phyloP scores from a whole-genome alignment of 1,284 basidiomycete genomes.

The Macrocystidia cucumis region DNA sequence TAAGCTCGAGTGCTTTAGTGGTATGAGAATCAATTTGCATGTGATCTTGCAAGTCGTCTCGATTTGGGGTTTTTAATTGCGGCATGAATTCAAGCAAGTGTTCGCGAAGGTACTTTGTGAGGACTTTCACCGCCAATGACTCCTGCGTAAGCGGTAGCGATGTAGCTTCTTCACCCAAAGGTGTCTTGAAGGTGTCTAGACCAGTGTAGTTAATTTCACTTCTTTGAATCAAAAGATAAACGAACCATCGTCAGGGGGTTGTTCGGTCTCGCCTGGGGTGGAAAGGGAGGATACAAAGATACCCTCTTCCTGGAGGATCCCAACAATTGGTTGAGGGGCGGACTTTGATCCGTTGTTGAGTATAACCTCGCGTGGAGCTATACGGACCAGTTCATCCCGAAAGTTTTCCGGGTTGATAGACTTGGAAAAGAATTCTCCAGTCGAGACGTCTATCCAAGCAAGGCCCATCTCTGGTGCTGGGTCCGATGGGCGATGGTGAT shows the following conservation, averaged over 20 bases:
- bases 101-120: constrained; percentile 63
- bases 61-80: constrained; percentile 46
- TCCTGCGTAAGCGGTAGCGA: constrained; percentile 33
- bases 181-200: too few species aligned
- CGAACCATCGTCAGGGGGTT: constrained; percentile 2
- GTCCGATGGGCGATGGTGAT: too few species aligned
- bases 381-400: constrained; percentile 79
- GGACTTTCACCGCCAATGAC: constrained; percentile 51
- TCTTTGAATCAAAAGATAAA: background rate
- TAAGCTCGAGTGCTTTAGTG: constrained; percentile 83
- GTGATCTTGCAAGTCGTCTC: constrained; percentile 46
- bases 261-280: background rate
- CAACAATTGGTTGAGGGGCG: constrained; percentile 33
- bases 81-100: constrained; percentile 83
- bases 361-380: constrained; percentile 79
- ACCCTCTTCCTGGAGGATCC: constrained; percentile 41
- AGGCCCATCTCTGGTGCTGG: constrained; percentile 43
- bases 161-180: too few species aligned
- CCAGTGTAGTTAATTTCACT: too few species aligned
- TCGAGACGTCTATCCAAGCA: constrained; percentile 94
- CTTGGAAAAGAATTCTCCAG: constrained; percentile 88
- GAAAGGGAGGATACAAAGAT: constrained; percentile 34
- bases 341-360: constrained; percentile 42
- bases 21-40: constrained; percentile 93
- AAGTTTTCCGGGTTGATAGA: constrained; percentile 45